Evolutionary conservation across 495 filamentous ascomycete species (phyloP).

Genomic region (Rhypophila decipiens): DNA sequence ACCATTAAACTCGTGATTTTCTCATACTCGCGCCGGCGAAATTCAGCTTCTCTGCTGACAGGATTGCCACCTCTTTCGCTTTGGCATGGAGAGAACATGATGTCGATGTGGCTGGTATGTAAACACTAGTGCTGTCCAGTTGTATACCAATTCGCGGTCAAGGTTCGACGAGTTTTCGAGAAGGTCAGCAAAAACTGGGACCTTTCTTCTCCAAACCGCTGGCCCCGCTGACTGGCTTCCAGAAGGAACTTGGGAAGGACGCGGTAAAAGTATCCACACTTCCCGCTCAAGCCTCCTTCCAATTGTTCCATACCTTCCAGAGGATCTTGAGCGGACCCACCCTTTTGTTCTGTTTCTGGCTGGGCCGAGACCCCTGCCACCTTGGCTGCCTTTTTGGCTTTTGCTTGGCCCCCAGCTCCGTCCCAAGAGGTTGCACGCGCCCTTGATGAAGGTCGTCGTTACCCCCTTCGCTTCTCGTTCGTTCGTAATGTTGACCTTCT

Average conservation of each 20-base stretch:
- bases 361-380: not conserved
- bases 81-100: no score
- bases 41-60: no score
- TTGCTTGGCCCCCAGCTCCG: no score
- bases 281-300: slow-evolving; percentile 12
- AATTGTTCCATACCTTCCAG: slow-evolving; percentile 10
- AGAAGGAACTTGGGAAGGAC: no score
- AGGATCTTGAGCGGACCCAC: slow-evolving; percentile 1
- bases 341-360: not conserved
- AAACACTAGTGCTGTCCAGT: no score
- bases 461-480: not conserved
- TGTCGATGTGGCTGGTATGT: no score
- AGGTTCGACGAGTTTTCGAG: slow-evolving; percentile 33
- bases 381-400: not conserved
- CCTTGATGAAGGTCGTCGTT: no score
- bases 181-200: slow-evolving; percentile 28
- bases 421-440: no score
- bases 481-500: not conserved
- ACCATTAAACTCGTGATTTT: no score
- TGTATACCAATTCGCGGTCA: no score
- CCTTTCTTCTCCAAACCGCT: slow-evolving; percentile 1
- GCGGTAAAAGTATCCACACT: slow-evolving; percentile 15
- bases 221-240: slow-evolving; percentile 16
- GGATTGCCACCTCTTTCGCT: no score
- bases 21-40: no score